Percentiles rank a stretch among this genome's conserved stretches.
Evolutionary conservation across 2,329 filamentous ascomycete species (phyloP).

Genomic region (Pyrenophora tritici-repentis): DNA sequence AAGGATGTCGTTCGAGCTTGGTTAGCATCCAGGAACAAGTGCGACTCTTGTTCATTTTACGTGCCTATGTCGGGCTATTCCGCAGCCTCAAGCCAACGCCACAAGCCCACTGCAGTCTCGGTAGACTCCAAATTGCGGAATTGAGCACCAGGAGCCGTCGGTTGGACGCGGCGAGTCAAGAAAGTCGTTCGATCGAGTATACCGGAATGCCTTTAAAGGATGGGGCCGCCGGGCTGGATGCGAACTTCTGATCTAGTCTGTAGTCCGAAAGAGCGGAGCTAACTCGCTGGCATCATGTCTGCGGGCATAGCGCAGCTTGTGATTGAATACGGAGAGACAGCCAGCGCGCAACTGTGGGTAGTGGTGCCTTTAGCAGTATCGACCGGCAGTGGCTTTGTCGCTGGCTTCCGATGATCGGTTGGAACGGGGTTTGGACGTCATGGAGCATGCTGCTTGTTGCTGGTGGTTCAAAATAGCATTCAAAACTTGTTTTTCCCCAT

Average conservation of each 20-base stretch:
- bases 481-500: constrained; percentile 1
- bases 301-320: constrained; percentile 9
- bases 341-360: constrained; percentile 15
- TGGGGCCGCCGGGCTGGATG: not conserved
- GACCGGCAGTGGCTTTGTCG: not conserved
- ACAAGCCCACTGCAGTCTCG: constrained; percentile 1
- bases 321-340: constrained; percentile 6
- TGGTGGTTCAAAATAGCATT: constrained; percentile 1
- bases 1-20: constrained; percentile 1
- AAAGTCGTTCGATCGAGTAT: constrained; percentile 7
- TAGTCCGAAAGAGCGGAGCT: not conserved
- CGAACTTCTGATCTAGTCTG: not conserved
- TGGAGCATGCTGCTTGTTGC: not conserved
- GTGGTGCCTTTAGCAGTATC: constrained; percentile 6
- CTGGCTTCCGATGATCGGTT: no score
- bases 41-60: constrained; percentile 1
- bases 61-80: constrained; percentile 5
- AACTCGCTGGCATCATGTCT: constrained; percentile 16
- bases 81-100: constrained; percentile 3
- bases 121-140: constrained; percentile 6
- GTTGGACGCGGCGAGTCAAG: constrained; percentile 8
- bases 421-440: constrained; percentile 6
- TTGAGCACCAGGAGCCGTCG: not conserved
- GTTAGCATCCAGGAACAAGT: constrained; percentile 16
- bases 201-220: not conserved